phyloP scores from a whole-genome alignment of 768 basidiomycete genomes.

The Boletus sensibilis region DNA sequence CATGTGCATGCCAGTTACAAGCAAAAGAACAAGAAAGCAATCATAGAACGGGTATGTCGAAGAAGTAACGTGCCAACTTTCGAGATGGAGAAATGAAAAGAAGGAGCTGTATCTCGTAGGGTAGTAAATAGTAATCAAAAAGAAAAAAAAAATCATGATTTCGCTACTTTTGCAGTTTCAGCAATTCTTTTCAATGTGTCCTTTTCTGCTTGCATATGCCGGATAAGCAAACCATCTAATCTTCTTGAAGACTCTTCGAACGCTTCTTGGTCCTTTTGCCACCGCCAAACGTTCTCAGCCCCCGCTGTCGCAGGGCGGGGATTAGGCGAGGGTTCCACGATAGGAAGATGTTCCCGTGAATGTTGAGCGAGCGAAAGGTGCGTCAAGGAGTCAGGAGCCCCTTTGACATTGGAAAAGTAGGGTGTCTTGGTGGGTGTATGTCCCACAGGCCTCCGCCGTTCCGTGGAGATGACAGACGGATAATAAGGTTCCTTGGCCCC shows the following conservation, averaged over 20 bases:
- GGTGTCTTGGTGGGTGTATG: conserved; percentile 45
- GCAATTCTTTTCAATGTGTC: conserved; percentile 79
- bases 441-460: conserved; percentile 50
- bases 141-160: conserved; percentile 17
- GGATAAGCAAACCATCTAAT: conserved; percentile 76
- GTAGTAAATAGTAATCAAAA: conserved; percentile 17
- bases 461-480: conserved; percentile 33
- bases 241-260: conserved; percentile 59
- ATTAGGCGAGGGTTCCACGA: conserved; percentile 8
- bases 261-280: conserved; percentile 33
- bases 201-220: conserved; percentile 83
- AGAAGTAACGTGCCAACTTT: conserved; percentile 14
- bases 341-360: conserved; percentile 40
- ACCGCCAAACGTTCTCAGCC: conserved; percentile 26
- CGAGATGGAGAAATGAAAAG: conserved; percentile 3
- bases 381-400: conserved; percentile 31
- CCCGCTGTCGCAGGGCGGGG: conserved; percentile 17
- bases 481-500: conserved; percentile 37
- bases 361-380: conserved; percentile 39
- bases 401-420: conserved; percentile 49
- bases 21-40: conserved; percentile 15
- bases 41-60: conserved; percentile 29
- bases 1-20: conserved; percentile 31
- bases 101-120: conserved; percentile 11
- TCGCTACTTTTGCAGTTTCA: conserved; percentile 38